phyloP scores from a whole-genome alignment of 176 grass and related monocot genomes.

The Rhipidocladum racemiflorum region DNA sequence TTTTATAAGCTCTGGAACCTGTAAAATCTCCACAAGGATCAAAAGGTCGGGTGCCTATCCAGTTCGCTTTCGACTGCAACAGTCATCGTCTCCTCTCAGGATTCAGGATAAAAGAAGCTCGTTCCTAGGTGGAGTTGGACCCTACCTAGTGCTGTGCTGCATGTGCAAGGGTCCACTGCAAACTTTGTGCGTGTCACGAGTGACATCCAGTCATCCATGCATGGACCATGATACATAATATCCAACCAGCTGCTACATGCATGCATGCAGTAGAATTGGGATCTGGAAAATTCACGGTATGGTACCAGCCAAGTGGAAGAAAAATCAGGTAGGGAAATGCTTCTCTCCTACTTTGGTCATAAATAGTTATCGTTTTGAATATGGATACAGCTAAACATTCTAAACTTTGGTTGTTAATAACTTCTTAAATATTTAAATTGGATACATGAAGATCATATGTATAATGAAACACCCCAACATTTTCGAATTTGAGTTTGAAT shows the following conservation, averaged over 20 bases:
- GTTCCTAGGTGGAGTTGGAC: constrained; percentile 14
- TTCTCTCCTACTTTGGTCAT: too few relatives aligned
- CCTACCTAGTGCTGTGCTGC: constrained; percentile 21
- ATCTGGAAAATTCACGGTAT: neutral
- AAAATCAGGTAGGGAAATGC: neutral
- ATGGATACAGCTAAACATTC: too few relatives aligned
- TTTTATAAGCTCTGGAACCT: constrained; percentile 55
- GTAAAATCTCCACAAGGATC: neutral
- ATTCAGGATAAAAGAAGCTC: constrained; percentile 22
- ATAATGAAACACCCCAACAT: too few relatives aligned
- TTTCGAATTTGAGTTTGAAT: too few relatives aligned
- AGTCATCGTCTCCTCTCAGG: constrained; percentile 43
- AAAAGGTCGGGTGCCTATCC: constrained; percentile 40
- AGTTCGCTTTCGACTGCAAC: constrained; percentile 44
- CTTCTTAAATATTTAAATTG: too few relatives aligned
- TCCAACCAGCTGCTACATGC: constrained; percentile 11
- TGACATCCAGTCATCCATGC: constrained; percentile 32
- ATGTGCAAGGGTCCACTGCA: constrained; percentile 29
- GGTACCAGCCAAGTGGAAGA: neutral
- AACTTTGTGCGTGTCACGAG: constrained; percentile 31
- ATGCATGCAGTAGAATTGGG: neutral
- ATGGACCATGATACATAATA: neutral
- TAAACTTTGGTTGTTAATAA: too few relatives aligned
- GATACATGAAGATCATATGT: too few relatives aligned
- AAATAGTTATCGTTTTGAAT: too few relatives aligned